Base-by-base conservation (phyloP, 148 eudicot genomes). In the Chenopodium quinoa region DNA sequence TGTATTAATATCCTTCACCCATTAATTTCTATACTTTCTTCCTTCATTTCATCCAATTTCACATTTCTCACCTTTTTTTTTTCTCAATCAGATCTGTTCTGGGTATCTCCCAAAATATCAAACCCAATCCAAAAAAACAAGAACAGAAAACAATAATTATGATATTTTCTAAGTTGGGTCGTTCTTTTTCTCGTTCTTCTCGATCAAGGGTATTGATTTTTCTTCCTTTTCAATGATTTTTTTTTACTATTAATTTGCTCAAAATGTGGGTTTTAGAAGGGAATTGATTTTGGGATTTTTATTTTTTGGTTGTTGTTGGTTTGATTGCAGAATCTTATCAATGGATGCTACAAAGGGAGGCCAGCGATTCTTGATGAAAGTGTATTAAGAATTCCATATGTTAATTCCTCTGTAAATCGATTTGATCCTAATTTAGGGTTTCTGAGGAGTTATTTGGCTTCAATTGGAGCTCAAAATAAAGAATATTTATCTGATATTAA, bases 361-460 rank as follows among this genome's bases (percentile, higher is more conserved):
- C 65, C 87, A 29, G 75, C 47, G 76, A 29, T 84, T 48, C 71
- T 82, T 62, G 87, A 80, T 73, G 86, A 82, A 32, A 67, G 78
- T 34, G 17, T 81, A 40, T 85, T 76, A 2, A 71, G 81, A 83
- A 83, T 81, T 76, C 34, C 84, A 22, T 14, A 56, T 73, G 70
- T 75, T 10, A 80, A 84, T 75, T 67, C 62, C 3, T 76, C 76
- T 69, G 66, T 73, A 34, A 77, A 72, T 80, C 84, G 69, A 34
- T 40, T 84, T 44, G 90, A 92, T 77, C 84, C 82, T 2, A 88
- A 90, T 29, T 79, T 94, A 81, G 93, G 90, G 88, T 79, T 90
- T 79, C 47, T 92, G 77, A 94, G 96, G 87, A 86, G 86, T 44
- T 94, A 92, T 89, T 65, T 94, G 50, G 85, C 90, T 66, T 82